A percentile compares a stretch with the other conserved stretches of the same genome.
These are phyloP conservation scores for Onygena corvina DNA, from an alignment of 2,329 filamentous ascomycete species.

Conservation along the genomic window DNA sequence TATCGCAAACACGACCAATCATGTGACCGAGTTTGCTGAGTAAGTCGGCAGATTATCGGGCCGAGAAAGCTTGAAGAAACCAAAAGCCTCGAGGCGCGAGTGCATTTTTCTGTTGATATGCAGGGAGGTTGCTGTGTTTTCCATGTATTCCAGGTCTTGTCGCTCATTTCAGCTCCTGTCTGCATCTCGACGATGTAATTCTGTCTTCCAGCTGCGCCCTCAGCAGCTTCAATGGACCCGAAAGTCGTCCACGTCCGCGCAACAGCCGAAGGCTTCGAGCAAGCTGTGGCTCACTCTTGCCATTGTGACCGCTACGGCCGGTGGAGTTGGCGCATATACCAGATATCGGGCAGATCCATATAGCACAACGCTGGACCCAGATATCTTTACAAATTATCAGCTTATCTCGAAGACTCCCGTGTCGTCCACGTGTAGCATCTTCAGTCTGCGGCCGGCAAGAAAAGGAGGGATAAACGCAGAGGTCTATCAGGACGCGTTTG, in stretches of 20 bases:
- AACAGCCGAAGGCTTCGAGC: constrained; percentile 16
- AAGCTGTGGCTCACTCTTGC: constrained; percentile 27
- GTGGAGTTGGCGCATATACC: constrained; percentile 28
- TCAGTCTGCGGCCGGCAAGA: constrained; percentile 30
- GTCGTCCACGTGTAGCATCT: constrained; percentile 37
- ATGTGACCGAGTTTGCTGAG: neutral
- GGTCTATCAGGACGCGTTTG: constrained; percentile 41
- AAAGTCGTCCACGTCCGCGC: neutral
- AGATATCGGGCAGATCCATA: constrained; percentile 20
- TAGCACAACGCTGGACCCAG: constrained; percentile 25
- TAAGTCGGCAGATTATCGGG: neutral
- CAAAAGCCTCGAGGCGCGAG: neutral
- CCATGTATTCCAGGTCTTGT: neutral
- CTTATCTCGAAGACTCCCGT: constrained; percentile 34
- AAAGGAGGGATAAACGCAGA: constrained; percentile 21
- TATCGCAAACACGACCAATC: neutral
- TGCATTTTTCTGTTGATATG: neutral
- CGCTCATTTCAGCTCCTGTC: neutral
- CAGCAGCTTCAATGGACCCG: neutral
- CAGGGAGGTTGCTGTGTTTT: too few species aligned
- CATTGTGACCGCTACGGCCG: constrained; percentile 26
- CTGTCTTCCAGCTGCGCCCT: neutral
- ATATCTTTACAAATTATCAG: constrained; percentile 32
- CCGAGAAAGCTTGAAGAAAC: neutral
- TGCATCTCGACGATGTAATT: neutral